Evolutionary conservation across 257 asterid genomes (phyloP), one percentile per base, ranked within the genome.

Genomic region (Solanum medicagineum): DNA sequence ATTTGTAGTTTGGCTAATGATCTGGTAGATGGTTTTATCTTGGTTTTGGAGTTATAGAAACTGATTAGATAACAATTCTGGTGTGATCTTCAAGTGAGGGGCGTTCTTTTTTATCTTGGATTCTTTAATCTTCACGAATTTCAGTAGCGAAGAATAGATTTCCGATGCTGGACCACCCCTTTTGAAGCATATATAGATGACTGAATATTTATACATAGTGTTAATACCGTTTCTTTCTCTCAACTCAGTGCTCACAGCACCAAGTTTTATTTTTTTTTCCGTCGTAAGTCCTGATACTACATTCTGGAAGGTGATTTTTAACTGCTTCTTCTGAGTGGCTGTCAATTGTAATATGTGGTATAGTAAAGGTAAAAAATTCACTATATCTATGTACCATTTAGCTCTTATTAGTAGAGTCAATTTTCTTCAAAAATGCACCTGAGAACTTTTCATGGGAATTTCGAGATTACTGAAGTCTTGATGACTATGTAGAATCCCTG

Each of bases 401-500:
- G 14, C 26, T 69, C 49, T 69, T 69, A 17, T 69, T 40, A 19
- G 77, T 68, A 68, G 8, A 70, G 54, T 32, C 49, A 73, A n/a
- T 20, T 49, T 73, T 73, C 57, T 73, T 73, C 7, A 73, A 17
- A 62, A 62, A 66, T 1, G 45, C 10, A 45, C 13, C 19, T 44
- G 20, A 73, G 56, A 44, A 44, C 49, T 45, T 73, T 12, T 6
- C 16, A 12, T 22, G 26, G 36, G 14, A 7, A 73, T 71, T 71
- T 71, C 20, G 17, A 26, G 44, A 51, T 51, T 15, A 49, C 15
- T 29, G 15, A 77, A 26, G 19, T 53, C 83, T 77, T 26, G 65
- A 77, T 53, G 29, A 26, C 56, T 40, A 49, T 53, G 65, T 84
- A 94, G 98, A 92, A 87, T 89, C 90, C n/a, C 94, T 92, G 71